Base-by-base conservation (phyloP, 345 rosid genomes). In the Eucalyptus rudis region DNA sequence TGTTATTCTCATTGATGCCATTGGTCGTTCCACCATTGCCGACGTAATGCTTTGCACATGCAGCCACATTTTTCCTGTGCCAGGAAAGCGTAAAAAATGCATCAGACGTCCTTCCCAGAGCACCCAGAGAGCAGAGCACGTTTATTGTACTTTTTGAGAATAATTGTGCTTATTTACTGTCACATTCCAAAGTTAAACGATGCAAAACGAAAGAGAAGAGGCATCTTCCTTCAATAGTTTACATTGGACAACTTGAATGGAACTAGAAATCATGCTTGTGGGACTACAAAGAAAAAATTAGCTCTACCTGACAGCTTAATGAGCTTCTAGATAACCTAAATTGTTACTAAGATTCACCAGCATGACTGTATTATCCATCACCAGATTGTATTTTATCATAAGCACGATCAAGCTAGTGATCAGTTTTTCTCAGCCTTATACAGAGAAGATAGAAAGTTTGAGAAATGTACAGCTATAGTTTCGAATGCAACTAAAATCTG, bases 1-100 rank as follows among this genome's bases (percentile, higher is more conserved):
- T 44, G 45, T 44, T 7, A 44, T 44, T 44, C 45, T 44, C 45
- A 44, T 44, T 44, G 45, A 44, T 44, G 45, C 45, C 45, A 44
- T 44, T 44, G 45, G 2, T 44, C 45, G 47, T 97, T 88, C 99
- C 99, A 87, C 99, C 99, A 88, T 98, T 98, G 44, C 97, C 99
- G 80, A 98, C 97, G 86, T 91, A 98, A 79, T 98, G 98, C 94
- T 98, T 97, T 13, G 99, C 98, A 89, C 98, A 97, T 54, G 99
- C 98, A 47, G 96, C 99, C 89, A 97, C 95, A 13, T 96, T 95
- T 50, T 89, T 92, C 91, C 99, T 97, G 91, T 85, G 16, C 59
- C 44, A 31, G 44, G 44, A 51, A 86, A 84, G 44, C 49, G 56
- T 19, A 20, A 45, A 31, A 13, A 20, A 24, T n/a, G 58, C 51